A percentile compares a stretch with the other conserved stretches of the same genome.
phyloP scores from a whole-genome alignment of 2,329 filamentous ascomycete genomes.

The Fusarium nodosum region DNA sequence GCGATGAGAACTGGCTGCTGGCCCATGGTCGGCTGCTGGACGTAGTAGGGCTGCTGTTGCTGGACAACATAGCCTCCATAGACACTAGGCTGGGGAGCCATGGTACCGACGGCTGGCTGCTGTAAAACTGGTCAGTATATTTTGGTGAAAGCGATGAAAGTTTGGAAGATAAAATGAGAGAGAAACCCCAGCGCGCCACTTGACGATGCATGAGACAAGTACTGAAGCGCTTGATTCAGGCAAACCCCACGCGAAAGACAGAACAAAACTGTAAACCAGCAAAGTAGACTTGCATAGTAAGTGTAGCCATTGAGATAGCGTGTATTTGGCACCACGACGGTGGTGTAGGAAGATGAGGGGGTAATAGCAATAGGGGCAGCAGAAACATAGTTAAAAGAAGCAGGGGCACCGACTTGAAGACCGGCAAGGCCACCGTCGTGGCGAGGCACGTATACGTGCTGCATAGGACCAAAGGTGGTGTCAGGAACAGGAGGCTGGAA shows the following conservation, averaged over 20 bases:
- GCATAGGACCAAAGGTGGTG: conserved; percentile 67
- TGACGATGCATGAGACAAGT: not conserved
- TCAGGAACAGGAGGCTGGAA: conserved; percentile 72
- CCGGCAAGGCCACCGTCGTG: conserved; percentile 58
- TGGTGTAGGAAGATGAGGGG: conserved; percentile 46
- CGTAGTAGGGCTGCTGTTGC: conserved; percentile 54
- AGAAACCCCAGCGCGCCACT: not conserved
- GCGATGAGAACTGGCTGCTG: conserved; percentile 54
- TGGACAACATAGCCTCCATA: conserved; percentile 51
- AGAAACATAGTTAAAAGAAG: conserved; percentile 49
- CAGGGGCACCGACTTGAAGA: conserved; percentile 53
- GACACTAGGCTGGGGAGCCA: conserved; percentile 49
- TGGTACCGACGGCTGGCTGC: conserved; percentile 51
- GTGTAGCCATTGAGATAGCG: conserved; percentile 52
- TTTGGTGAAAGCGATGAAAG: not conserved
- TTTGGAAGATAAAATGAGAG: conserved; percentile 5
- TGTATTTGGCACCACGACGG: conserved; percentile 53
- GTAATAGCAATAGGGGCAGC: conserved; percentile 41
- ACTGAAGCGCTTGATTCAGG: conserved; percentile 16
- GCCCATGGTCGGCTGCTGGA: conserved; percentile 52
- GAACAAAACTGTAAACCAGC: conserved; percentile 9
- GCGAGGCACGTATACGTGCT: conserved; percentile 69
- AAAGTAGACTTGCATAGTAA: conserved; percentile 58
- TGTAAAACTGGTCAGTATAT: conserved; percentile 44
- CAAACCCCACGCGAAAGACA: not conserved